phyloP scores from a whole-genome alignment of 164 flowering plant genomes.

The Magnolia changhungtana region DNA sequence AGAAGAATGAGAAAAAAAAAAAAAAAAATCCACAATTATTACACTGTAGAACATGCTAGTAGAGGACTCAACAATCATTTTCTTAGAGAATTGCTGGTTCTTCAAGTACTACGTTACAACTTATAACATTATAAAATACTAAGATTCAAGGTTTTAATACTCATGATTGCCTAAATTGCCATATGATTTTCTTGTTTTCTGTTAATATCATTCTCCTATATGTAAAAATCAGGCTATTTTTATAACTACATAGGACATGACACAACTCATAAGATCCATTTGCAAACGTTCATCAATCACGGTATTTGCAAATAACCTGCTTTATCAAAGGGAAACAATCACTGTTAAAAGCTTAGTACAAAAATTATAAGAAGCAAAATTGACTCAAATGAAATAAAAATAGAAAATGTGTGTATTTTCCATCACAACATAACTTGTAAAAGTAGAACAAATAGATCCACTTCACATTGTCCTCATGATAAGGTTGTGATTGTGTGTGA shows the following conservation, averaged over 20 bases:
- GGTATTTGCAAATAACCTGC: constrained; percentile 54
- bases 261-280: constrained; percentile 47
- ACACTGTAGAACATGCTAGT: too few species aligned
- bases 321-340: constrained; percentile 4
- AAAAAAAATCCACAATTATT: too few species aligned
- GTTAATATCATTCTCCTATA: background rate
- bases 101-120: too few species aligned
- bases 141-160: too few species aligned
- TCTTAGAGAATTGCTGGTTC: too few species aligned
- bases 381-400: background rate
- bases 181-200: background rate
- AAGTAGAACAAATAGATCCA: too few species aligned
- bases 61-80: too few species aligned
- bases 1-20: too few species aligned
- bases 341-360: background rate
- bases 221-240: background rate
- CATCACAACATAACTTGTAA: too few species aligned
- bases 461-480: too few species aligned
- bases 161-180: background rate
- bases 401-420: background rate
- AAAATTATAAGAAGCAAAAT: background rate
- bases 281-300: constrained; percentile 51
- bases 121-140: too few species aligned
- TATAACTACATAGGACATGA: background rate
- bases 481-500: too few species aligned